phyloP scores from a whole-genome alignment of 164 flowering plant species.

The Tetracentron sinense region DNA sequence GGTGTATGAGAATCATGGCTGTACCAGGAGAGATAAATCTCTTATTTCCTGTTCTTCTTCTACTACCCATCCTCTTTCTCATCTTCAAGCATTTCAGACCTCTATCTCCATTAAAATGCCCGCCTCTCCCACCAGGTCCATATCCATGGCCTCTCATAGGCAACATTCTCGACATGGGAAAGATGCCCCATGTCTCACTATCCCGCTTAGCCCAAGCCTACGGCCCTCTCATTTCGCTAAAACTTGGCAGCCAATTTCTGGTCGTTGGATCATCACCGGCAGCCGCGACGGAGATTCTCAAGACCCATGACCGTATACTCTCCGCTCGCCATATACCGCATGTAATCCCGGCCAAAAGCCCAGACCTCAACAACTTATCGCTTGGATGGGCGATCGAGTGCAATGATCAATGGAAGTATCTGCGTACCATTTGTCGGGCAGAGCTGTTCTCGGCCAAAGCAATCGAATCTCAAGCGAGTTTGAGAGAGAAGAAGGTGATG shows the following conservation, averaged over 20 bases:
- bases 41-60: background rate
- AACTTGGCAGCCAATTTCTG: constrained; percentile 16
- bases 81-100: background rate
- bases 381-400: constrained; percentile 16
- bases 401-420: constrained; percentile 23
- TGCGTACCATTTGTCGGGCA: constrained; percentile 19
- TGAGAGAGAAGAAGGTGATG: too few relatives aligned
- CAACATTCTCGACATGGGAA: constrained; percentile 21
- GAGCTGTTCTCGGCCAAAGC: constrained; percentile 29
- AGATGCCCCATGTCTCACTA: constrained; percentile 17
- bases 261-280: constrained; percentile 24
- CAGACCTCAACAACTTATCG: constrained; percentile 6
- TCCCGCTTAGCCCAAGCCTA: constrained; percentile 16
- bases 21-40: background rate
- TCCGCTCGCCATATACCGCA: constrained; percentile 17
- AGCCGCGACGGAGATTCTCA: constrained; percentile 25
- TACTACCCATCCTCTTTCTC: background rate
- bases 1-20: too few relatives aligned
- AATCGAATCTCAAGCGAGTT: too few relatives aligned
- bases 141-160: constrained; percentile 31
- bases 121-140: constrained; percentile 31
- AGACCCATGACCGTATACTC: constrained; percentile 17
- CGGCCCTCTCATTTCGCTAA: constrained; percentile 28
- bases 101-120: constrained; percentile 1
- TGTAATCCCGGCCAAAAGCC: background rate